Conservation (phyloP, 2,329 filamentous ascomycete species). For the Mycosphaerella sp. region DNA sequence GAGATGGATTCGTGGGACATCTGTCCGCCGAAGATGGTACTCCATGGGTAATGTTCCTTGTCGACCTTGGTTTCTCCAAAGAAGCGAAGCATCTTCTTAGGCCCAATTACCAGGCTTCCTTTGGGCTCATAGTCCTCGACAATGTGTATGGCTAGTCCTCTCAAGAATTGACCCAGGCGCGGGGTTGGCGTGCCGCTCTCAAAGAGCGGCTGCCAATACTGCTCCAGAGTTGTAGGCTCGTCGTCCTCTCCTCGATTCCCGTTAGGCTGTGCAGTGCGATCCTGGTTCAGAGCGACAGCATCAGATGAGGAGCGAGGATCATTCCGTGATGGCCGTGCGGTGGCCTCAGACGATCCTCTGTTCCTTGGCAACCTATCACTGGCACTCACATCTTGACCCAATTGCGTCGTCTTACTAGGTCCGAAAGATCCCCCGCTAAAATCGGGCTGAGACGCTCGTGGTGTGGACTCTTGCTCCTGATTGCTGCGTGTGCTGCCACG, state of each 20-base stretch:
- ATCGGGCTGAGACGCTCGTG: slow-evolving; percentile 18
- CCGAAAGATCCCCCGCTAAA: slow-evolving; percentile 9
- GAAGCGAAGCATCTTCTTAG: slow-evolving; percentile 66
- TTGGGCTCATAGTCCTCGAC: slow-evolving; percentile 64
- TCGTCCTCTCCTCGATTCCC: slow-evolving; percentile 21
- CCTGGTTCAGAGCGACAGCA: not conserved
- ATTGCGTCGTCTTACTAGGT: slow-evolving; percentile 16
- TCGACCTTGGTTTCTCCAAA: slow-evolving; percentile 61
- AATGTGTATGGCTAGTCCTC: slow-evolving; percentile 66
- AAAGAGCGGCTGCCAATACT: slow-evolving; percentile 72
- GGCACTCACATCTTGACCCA: slow-evolving; percentile 5
- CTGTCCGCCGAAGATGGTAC: slow-evolving; percentile 41
- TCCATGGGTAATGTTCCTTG: slow-evolving; percentile 62
- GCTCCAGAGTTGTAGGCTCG: slow-evolving; percentile 57
- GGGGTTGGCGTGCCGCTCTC: slow-evolving; percentile 60
- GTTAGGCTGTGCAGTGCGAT: slow-evolving; percentile 6
- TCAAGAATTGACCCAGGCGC: slow-evolving; percentile 63
- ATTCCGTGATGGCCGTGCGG: slow-evolving; percentile 5
- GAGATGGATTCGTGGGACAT: slow-evolving; percentile 38
- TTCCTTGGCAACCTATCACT: slow-evolving; percentile 8
- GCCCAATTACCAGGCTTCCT: slow-evolving; percentile 64
- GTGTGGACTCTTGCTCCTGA: slow-evolving; percentile 17
- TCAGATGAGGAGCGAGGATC: slow-evolving; percentile 6
- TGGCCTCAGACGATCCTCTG: slow-evolving; percentile 14
- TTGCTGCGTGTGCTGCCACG: slow-evolving; percentile 19